Conservation (phyloP, 2,329 filamentous ascomycete species). For the Setomelanomma holmii region DNA sequence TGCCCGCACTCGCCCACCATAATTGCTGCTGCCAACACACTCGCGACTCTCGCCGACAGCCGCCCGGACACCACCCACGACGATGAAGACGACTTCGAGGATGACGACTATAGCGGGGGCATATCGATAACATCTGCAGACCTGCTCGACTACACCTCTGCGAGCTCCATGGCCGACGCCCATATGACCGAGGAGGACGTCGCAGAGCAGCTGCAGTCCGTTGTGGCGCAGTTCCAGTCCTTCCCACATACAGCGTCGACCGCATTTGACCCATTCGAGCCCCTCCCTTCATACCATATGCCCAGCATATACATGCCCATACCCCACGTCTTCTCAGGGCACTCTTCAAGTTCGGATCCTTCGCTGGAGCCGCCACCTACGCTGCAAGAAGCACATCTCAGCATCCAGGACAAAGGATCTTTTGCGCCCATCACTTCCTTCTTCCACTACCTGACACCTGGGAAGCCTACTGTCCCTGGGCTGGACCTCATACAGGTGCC, state of each 20-base stretch:
- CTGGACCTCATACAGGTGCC: conserved; percentile 36
- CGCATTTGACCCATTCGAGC: conserved; percentile 11
- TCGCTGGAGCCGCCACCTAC: conserved; percentile 31
- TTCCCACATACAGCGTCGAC: conserved; percentile 6
- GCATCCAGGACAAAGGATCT: conserved; percentile 35
- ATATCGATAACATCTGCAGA: conserved; percentile 30
- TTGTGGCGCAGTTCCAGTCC: conserved; percentile 24
- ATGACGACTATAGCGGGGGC: conserved; percentile 33
- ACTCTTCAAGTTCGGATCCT: conserved; percentile 23
- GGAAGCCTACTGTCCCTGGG: conserved; percentile 21
- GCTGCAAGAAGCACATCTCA: conserved; percentile 36
- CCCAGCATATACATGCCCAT: conserved; percentile 17
- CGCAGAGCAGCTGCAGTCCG: conserved; percentile 16
- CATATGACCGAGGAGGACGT: conserved; percentile 8
- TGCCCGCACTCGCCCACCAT: conserved; percentile 26
- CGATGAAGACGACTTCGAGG: conserved; percentile 20
- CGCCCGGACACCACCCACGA: conserved; percentile 36
- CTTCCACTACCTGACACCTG: conserved; percentile 28
- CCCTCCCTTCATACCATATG: conserved; percentile 15
- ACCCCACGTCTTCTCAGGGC: conserved; percentile 14
- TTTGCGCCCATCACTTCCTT: conserved; percentile 40
- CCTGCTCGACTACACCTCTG: conserved; percentile 15
- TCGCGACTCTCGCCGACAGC: conserved; percentile 39
- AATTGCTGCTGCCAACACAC: conserved; percentile 34
- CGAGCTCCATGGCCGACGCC: conserved; percentile 7